These are phyloP conservation scores for Fusarium albosuccineum DNA, from an alignment of 2,329 filamentous ascomycete species.

Conservation along the genomic window DNA sequence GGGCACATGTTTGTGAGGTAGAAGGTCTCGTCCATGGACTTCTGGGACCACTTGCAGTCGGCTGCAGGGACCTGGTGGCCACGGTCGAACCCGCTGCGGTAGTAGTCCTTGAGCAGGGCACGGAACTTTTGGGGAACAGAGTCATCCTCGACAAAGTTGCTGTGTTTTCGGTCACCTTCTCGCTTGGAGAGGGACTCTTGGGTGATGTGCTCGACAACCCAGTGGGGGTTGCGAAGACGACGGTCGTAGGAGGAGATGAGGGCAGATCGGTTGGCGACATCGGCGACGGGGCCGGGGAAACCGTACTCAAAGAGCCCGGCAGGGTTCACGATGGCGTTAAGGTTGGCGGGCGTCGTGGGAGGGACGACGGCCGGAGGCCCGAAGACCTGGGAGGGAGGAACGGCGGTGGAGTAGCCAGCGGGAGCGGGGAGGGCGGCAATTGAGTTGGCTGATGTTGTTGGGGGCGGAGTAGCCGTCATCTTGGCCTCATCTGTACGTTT, in stretches of 20 bases:
- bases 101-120: constrained; percentile 92
- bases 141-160: constrained; percentile 84
- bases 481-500: constrained; percentile 57
- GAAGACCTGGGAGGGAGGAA: constrained; percentile 72
- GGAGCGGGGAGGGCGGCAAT: constrained; percentile 46
- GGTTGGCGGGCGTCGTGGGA: constrained; percentile 47
- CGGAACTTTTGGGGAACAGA: constrained; percentile 87
- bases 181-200: constrained; percentile 80
- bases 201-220: constrained; percentile 98
- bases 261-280: constrained; percentile 81
- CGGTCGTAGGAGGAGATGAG: constrained; percentile 93
- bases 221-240: constrained; percentile 89
- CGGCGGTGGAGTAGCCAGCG: constrained; percentile 51
- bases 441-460: constrained; percentile 47
- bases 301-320: constrained; percentile 85
- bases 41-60: constrained; percentile 94
- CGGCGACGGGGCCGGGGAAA: constrained; percentile 90
- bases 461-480: constrained; percentile 49
- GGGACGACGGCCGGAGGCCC: constrained; percentile 48
- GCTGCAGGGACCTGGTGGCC: constrained; percentile 98
- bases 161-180: constrained; percentile 87
- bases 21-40: constrained; percentile 96
- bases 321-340: constrained; percentile 73
- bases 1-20: constrained; percentile 97
- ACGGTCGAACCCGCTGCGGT: constrained; percentile 92